phyloP scores from a whole-genome alignment of 2,329 filamentous ascomycete species.

The Dothiorella sarmentorum region DNA sequence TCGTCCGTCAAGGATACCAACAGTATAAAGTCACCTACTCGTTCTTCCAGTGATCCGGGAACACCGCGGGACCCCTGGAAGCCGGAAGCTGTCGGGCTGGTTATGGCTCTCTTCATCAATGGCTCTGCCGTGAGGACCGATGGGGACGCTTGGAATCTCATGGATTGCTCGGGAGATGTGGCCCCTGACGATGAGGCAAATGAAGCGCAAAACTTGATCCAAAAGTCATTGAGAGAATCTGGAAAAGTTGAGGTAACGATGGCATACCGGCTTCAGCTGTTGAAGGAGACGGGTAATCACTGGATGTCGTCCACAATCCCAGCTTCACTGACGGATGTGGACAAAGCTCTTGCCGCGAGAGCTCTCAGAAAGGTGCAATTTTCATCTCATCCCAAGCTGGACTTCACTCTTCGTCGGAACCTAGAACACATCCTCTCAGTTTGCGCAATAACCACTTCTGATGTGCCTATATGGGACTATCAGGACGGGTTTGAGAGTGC shows the following conservation, averaged over 20 bases:
- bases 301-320: background rate
- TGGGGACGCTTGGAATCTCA: background rate
- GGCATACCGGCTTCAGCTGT: background rate
- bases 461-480: background rate
- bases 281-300: background rate
- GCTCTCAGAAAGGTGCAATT: background rate
- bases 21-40: too few relatives aligned
- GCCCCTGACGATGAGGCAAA: background rate
- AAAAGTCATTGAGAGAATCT: background rate
- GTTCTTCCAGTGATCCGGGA: too few relatives aligned
- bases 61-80: background rate
- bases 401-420: slow-evolving; percentile 18
- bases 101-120: background rate
- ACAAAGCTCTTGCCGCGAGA: too few relatives aligned
- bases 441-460: slow-evolving; percentile 9
- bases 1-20: too few relatives aligned
- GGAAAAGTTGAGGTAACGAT: background rate
- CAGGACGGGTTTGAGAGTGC: background rate
- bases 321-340: background rate
- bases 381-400: background rate
- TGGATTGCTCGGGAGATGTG: background rate
- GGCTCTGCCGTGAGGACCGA: background rate
- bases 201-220: too few relatives aligned
- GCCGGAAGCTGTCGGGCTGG: background rate
- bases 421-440: slow-evolving; percentile 22